Percentiles rank a stretch among this genome's conserved stretches.
These are phyloP conservation scores for Panicum miliaceum DNA, from an alignment of 176 grass and related monocot genomes.

Conservation along the genomic window DNA sequence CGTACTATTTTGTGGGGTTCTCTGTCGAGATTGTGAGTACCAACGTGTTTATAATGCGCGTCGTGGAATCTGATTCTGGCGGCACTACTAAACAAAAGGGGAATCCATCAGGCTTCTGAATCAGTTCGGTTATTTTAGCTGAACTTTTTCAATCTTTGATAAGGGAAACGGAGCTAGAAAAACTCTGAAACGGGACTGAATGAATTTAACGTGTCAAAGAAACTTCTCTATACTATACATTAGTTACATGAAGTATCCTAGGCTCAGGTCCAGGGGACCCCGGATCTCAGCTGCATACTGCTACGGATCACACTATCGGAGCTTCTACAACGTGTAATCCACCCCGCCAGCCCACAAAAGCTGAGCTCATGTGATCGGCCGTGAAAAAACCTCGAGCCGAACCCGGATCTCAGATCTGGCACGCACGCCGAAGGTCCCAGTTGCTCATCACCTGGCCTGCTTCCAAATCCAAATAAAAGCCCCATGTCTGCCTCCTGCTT, in stretches of 20 bases:
- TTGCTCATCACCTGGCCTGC: constrained; percentile 9
- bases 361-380: constrained; percentile 26
- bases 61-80: neutral
- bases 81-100: neutral
- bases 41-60: constrained; percentile 25
- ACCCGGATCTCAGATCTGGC: constrained; percentile 45
- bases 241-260: constrained; percentile 1
- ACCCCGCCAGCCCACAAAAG: constrained; percentile 22
- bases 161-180: neutral
- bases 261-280: neutral
- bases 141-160: neutral
- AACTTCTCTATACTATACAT: neutral
- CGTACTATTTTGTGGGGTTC: neutral
- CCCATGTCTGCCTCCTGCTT: constrained; percentile 4
- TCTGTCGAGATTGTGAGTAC: neutral
- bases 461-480: neutral
- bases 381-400: neutral
- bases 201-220: neutral
- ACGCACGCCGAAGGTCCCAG: constrained; percentile 35
- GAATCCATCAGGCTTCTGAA: neutral
- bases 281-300: neutral
- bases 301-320: neutral
- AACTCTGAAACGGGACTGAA: neutral
- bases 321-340: neutral
- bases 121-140: neutral